phyloP scores from a whole-genome alignment of 257 asterid genomes.

The Ilex aquifolium region DNA sequence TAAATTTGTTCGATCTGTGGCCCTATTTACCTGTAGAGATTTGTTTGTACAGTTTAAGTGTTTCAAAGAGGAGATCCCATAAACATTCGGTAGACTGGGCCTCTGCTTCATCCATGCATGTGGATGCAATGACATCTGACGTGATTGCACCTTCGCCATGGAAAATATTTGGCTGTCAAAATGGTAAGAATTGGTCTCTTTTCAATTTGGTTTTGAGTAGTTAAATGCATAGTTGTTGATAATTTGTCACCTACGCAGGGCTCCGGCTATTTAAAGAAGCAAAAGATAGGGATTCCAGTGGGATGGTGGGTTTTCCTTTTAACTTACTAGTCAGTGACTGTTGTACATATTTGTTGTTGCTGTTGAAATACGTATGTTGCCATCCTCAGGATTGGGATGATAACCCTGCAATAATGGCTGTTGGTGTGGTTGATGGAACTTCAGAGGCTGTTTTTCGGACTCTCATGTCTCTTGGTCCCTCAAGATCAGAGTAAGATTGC shows the following conservation, averaged over 20 bases:
- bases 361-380: conserved; percentile 5
- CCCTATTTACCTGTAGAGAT: too few species aligned
- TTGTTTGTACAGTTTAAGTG: conserved; percentile 42
- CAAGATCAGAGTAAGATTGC: conserved; percentile 74
- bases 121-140: conserved; percentile 66
- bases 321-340: background rate
- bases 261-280: conserved; percentile 88
- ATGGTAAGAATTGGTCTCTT: conserved; percentile 40
- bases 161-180: conserved; percentile 81
- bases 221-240: conserved; percentile 1
- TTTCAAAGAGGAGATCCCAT: conserved; percentile 44
- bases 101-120: conserved; percentile 36
- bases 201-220: background rate
- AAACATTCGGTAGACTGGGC: conserved; percentile 33
- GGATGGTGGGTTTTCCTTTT: conserved; percentile 36
- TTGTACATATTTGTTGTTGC: conserved; percentile 3
- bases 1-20: too few species aligned
- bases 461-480: conserved; percentile 75
- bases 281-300: conserved; percentile 55
- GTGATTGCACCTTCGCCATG: conserved; percentile 83
- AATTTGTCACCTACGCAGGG: conserved; percentile 38
- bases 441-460: conserved; percentile 79
- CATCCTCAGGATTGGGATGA: conserved; percentile 51
- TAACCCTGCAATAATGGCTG: conserved; percentile 94
- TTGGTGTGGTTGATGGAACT: conserved; percentile 69